A percentile compares a stretch with the other conserved stretches of the same genome.
These are phyloP conservation scores for Ochetophila trinervis DNA, from an alignment of 306 rosid species.

Conservation along the genomic window DNA sequence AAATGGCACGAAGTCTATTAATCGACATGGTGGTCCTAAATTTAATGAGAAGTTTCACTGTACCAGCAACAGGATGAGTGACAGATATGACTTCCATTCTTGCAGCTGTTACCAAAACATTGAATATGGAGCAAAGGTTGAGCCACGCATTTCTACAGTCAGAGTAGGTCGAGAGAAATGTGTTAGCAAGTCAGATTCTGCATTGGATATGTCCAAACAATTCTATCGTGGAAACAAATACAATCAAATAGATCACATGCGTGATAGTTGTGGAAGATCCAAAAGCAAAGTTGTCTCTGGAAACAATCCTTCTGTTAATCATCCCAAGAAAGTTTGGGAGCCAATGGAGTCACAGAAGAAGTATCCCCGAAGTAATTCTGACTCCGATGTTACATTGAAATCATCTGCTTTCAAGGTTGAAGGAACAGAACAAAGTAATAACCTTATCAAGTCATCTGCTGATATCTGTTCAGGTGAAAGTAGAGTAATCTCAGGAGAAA, in stretches of 20 bases:
- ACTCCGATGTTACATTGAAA: constrained; percentile 55
- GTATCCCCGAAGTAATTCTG: constrained; percentile 66
- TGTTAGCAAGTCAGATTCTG: constrained; percentile 54
- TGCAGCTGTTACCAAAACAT: constrained; percentile 67
- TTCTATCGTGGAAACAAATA: constrained; percentile 52
- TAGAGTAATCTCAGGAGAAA: constrained; percentile 34
- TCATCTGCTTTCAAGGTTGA: constrained; percentile 41
- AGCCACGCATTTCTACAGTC: constrained; percentile 51
- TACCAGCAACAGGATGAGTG: constrained; percentile 53
- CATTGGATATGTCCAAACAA: constrained; percentile 63
- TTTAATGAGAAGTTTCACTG: constrained; percentile 58
- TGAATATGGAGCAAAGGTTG: constrained; percentile 64
- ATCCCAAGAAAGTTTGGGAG: constrained; percentile 91
- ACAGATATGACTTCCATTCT: constrained; percentile 64
- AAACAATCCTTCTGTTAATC: constrained; percentile 50
- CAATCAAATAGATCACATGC: constrained; percentile 54
- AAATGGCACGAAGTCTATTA: constrained; percentile 53
- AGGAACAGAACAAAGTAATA: constrained; percentile 40
- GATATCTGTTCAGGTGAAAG: constrained; percentile 26
- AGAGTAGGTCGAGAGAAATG: constrained; percentile 60
- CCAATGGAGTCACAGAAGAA: constrained; percentile 76
- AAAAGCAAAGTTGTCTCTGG: constrained; percentile 56
- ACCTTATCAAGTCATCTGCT: constrained; percentile 43
- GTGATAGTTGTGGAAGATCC: constrained; percentile 65
- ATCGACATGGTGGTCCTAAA: constrained; percentile 68